Conservation (phyloP, 371 early-diverging fungal genomes). For the Zychaea mexicana region DNA sequence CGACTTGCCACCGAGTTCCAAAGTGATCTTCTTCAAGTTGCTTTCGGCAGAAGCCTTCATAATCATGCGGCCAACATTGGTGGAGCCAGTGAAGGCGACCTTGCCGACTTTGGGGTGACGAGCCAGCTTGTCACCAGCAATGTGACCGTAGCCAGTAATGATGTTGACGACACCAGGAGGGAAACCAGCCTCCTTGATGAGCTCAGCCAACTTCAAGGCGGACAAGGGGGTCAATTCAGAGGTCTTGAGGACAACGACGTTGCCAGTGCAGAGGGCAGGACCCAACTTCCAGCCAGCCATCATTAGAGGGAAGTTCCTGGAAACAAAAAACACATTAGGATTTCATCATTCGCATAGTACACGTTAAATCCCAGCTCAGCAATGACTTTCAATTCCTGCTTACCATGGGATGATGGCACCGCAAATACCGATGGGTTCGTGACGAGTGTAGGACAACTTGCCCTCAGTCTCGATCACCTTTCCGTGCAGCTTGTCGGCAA, state of each 20-base stretch:
- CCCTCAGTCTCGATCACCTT: constrained; percentile 51
- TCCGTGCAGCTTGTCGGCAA: constrained; percentile 75
- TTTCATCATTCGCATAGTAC: too few relatives aligned
- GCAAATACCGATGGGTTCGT: constrained; percentile 82
- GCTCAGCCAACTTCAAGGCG: constrained; percentile 46
- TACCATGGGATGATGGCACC: constrained; percentile 78
- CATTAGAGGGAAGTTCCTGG: constrained; percentile 76
- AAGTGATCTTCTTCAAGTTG: constrained; percentile 75
- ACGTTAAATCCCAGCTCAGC: too few relatives aligned
- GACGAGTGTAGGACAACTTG: constrained; percentile 65
- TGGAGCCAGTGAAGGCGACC: constrained; percentile 70
- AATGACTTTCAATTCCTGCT: too few relatives aligned
- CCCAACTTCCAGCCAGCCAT: constrained; percentile 84
- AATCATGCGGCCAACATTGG: constrained; percentile 54
- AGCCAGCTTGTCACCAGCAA: constrained; percentile 36
- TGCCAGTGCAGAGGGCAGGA: constrained; percentile 91
- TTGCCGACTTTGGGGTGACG: constrained; percentile 49
- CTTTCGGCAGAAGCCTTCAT: constrained; percentile 60
- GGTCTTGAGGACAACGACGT: constrained; percentile 81
- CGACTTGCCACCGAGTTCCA: constrained; percentile 87
- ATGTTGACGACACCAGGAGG: constrained; percentile 76
- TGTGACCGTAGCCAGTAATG: constrained; percentile 48
- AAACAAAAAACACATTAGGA: too few relatives aligned
- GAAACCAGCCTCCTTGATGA: constrained; percentile 54
- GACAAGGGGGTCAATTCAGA: constrained; percentile 72